These are phyloP conservation scores for Fusarium nanum DNA, from an alignment of 2,329 filamentous ascomycete genomes.

Conservation along the genomic window DNA sequence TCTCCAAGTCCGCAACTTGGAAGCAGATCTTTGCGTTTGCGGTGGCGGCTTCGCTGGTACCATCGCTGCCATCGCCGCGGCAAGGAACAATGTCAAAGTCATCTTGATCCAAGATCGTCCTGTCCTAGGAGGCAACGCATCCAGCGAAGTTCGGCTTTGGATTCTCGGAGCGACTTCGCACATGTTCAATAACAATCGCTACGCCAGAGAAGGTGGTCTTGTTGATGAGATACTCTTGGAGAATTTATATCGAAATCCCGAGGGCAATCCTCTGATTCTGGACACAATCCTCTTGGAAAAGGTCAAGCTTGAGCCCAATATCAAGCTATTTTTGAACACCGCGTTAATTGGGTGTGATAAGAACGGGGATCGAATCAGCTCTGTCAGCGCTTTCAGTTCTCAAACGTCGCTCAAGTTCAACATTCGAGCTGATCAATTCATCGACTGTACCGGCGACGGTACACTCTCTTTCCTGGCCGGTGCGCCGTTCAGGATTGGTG, in stretches of 20 bases:
- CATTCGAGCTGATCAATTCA: slow-evolving; percentile 15
- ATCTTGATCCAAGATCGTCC: slow-evolving; percentile 16
- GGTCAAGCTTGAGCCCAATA: slow-evolving; percentile 3
- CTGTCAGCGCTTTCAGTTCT: slow-evolving; percentile 8
- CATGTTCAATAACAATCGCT: slow-evolving; percentile 23
- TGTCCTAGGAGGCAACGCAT: slow-evolving; percentile 19
- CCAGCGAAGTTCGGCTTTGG: slow-evolving; percentile 18
- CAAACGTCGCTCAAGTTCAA: slow-evolving; percentile 10
- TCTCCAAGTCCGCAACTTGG: slow-evolving; percentile 5
- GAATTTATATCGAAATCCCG: slow-evolving; percentile 7
- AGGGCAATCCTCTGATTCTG: slow-evolving; percentile 19
- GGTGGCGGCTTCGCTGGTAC: slow-evolving; percentile 18
- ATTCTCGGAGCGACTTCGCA: slow-evolving; percentile 23
- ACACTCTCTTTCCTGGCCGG: slow-evolving; percentile 20
- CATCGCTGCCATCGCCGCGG: slow-evolving; percentile 5
- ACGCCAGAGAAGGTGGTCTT: slow-evolving; percentile 23
- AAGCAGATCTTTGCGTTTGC: slow-evolving; percentile 12
- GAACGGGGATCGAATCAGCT: background rate
- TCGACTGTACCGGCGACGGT: slow-evolving; percentile 21
- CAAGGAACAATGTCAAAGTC: slow-evolving; percentile 17
- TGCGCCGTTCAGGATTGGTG: slow-evolving; percentile 16
- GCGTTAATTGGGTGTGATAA: background rate
- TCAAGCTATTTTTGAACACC: slow-evolving; percentile 1
- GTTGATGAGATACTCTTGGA: slow-evolving; percentile 22
- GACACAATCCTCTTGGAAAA: slow-evolving; percentile 14